Evolutionary conservation across 768 basidiomycete genomes (phyloP), one percentile per base, ranked within the genome.

Genomic region (Mycena epipterygia): DNA sequence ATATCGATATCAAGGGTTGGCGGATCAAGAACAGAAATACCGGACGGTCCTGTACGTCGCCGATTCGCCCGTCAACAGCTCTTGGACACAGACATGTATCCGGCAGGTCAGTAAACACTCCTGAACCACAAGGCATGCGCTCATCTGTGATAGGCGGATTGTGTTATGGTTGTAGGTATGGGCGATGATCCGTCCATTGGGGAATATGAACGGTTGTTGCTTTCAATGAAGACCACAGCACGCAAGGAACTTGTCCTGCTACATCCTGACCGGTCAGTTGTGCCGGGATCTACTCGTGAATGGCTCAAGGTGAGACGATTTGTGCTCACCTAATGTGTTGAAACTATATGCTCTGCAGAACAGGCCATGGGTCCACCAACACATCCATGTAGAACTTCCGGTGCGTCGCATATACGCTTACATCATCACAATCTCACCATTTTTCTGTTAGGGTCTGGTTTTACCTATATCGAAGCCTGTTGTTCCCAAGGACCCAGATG

Each of bases 21-120:
- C 97, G 19, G 97, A 99, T 80, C 93, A 93, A 78, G 96, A 98
- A 79, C 95, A 98, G 82, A 89, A 94, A 76, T 98, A 93, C 77
- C 89, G 95, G 32, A 98, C 91, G 3, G 97, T 99, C 0, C 87
- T 99, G 19, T 99, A 99, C 77, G 95, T 99, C 35, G 97, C 95
- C 9, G 97, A 99, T 81, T 96, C 97, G 0, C 91, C 97, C 0
- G 96, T 97, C 39, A 94, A 90, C 65, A 97, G 95, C 67, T 93
- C 95, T 23, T 99, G 98, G 98, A 99, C 97, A 33, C 94, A 98
- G 81, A 99, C 96, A 0, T 99, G 97, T 79, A 97, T 99, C 71
- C 89, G 96, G 29, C 97, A 98, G 86, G 94, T 93, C 72, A 39
- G 75, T 66, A 13, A 56, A 42, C 49, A 39, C 44, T n/a, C 17